Conservation (phyloP, 2,329 filamentous ascomycete species). For the Ramularia endophylla region DNA sequence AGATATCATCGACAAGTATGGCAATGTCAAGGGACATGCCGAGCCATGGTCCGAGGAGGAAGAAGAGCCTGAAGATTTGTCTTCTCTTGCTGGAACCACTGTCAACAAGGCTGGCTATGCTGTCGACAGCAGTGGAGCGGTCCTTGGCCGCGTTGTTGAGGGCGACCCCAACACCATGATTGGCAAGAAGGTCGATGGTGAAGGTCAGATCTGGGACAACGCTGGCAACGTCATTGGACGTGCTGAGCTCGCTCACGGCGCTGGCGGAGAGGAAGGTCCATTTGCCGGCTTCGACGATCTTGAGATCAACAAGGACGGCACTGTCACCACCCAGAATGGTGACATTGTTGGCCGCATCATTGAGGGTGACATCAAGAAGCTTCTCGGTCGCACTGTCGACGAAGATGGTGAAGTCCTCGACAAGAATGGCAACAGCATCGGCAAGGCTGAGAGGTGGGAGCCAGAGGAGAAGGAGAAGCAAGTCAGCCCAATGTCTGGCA, state of each 20-base stretch:
- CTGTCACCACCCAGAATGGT: conserved; percentile 43
- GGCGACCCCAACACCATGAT: conserved; percentile 52
- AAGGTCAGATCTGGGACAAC: conserved; percentile 60
- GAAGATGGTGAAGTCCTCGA: conserved; percentile 49
- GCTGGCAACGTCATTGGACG: conserved; percentile 55
- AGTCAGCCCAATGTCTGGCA: conserved; percentile 55
- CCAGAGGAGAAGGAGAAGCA: conserved; percentile 49
- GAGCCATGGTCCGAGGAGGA: conserved; percentile 51
- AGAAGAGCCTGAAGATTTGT: conserved; percentile 48
- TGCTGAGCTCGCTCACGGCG: conserved; percentile 52
- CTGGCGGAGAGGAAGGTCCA: conserved; percentile 45
- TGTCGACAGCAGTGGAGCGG: conserved; percentile 53
- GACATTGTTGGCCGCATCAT: conserved; percentile 45
- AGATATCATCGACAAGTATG: conserved; percentile 71
- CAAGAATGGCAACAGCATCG: conserved; percentile 50
- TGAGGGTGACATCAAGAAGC: conserved; percentile 48
- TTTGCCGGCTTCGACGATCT: conserved; percentile 56
- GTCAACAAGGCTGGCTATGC: conserved; percentile 60
- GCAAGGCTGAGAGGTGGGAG: conserved; percentile 49
- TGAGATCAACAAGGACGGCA: conserved; percentile 53
- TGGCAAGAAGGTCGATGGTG: conserved; percentile 56
- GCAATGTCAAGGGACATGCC: conserved; percentile 56
- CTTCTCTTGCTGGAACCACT: conserved; percentile 54
- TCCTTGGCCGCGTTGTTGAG: conserved; percentile 53
- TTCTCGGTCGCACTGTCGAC: conserved; percentile 46